Evolutionary conservation across 305 asterid genomes (phyloP).

Genomic region (Fraxinus velutina): DNA sequence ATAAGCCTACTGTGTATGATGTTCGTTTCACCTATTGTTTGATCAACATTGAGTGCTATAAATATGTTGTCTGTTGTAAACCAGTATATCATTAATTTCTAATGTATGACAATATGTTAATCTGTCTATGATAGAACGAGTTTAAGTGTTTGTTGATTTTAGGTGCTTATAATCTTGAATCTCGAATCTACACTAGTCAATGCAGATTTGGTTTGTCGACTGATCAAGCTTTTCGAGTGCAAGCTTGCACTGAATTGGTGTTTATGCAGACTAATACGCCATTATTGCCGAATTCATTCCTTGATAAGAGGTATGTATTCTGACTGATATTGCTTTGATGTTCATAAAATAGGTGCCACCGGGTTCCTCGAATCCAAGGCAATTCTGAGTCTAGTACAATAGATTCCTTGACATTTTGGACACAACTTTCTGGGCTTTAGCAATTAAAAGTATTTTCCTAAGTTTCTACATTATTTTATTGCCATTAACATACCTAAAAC

Average conservation of each 20-base stretch:
- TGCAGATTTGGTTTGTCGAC: background rate
- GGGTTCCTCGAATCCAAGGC: background rate
- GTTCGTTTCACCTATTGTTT: background rate
- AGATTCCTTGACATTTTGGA: conserved; percentile 15
- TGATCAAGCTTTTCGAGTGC: background rate
- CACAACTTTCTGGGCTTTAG: conserved; percentile 14
- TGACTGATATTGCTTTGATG: background rate
- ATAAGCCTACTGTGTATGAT: conserved; percentile 13
- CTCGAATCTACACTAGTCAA: background rate
- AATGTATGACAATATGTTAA: background rate
- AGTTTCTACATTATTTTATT: background rate
- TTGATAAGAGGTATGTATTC: background rate
- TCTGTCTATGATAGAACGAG: background rate
- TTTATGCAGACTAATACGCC: background rate
- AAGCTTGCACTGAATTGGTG: background rate
- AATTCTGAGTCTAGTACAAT: background rate
- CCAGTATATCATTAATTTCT: background rate
- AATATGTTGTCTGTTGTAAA: background rate
- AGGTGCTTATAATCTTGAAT: background rate
- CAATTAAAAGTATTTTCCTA: background rate
- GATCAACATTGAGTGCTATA: background rate
- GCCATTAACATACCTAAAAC: background rate
- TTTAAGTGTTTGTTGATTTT: background rate
- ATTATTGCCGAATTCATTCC: background rate
- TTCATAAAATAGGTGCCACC: conserved; percentile 2